Evolutionary conservation across 2,329 filamentous ascomycete genomes (phyloP).

Genomic region (Verticillium nubilum): DNA sequence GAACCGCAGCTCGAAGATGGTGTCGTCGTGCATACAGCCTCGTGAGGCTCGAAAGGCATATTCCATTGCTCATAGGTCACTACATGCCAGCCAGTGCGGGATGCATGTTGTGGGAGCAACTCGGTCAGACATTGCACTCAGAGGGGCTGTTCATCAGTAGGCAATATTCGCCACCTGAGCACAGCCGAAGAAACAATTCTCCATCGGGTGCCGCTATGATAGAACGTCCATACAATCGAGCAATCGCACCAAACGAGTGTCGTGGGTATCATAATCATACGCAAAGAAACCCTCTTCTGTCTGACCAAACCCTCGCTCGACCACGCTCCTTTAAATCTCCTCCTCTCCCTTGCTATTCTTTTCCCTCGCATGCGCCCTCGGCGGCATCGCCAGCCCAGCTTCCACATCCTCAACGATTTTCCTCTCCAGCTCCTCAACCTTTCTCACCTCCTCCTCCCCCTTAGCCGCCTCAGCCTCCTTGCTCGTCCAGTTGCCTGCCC

Average conservation of each 20-base stretch:
- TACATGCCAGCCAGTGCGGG: too few species aligned
- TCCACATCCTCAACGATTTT: conserved; percentile 41
- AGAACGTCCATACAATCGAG: not conserved
- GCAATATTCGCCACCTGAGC: not conserved
- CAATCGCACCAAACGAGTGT: conserved; percentile 8
- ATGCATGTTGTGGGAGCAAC: too few species aligned
- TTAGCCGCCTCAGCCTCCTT: conserved; percentile 17
- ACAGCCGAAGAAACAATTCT: not conserved
- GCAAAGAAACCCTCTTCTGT: not conserved
- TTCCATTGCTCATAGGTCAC: too few species aligned
- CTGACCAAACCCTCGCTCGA: conserved; percentile 1
- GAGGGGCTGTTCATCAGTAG: too few species aligned
- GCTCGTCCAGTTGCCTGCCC: conserved; percentile 49
- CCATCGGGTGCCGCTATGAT: not conserved
- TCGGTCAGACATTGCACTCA: too few species aligned
- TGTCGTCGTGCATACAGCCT: too few species aligned
- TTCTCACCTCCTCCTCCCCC: conserved; percentile 18
- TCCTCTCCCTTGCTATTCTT: conserved; percentile 17
- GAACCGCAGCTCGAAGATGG: not conserved
- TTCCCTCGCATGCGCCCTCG: conserved; percentile 32
- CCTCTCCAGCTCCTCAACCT: conserved; percentile 32
- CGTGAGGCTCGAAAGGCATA: too few species aligned
- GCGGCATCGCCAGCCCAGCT: conserved; percentile 38
- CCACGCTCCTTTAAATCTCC: not conserved
- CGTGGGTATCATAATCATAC: conserved; percentile 9